These are phyloP conservation scores for Botrytis aclada DNA, from an alignment of 2,329 filamentous ascomycete species.

Conservation along the genomic window DNA sequence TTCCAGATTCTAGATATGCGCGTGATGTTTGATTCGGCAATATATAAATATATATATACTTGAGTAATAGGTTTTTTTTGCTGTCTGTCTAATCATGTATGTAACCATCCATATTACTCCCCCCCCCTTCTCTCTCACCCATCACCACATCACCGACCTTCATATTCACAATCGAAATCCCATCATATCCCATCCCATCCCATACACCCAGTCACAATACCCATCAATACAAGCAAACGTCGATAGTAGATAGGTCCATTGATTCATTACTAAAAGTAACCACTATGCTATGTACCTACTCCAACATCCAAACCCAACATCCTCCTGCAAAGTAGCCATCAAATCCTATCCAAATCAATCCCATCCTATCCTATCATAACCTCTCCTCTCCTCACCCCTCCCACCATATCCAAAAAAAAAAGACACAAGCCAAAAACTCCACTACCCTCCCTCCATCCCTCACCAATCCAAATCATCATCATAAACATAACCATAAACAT, in stretches of 20 bases:
- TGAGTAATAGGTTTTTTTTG: no score
- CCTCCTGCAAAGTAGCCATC: not conserved
- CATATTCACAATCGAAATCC: not conserved
- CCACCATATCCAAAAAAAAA: not conserved
- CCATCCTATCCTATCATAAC: not conserved
- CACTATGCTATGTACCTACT: not conserved
- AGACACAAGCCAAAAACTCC: not conserved
- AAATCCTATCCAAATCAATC: no score
- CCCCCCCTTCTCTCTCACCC: not conserved
- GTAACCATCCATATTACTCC: not conserved
- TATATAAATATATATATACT: no score
- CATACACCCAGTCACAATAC: not conserved
- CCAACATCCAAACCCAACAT: not conserved
- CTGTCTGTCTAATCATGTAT: not conserved
- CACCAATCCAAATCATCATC: constrained; percentile 1
- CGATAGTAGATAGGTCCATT: not conserved
- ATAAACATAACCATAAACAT: not conserved
- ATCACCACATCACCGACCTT: not conserved
- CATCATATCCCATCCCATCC: not conserved
- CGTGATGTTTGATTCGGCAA: no score
- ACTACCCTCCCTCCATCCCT: not conserved
- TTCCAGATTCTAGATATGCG: no score
- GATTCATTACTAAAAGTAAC: not conserved
- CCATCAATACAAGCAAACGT: not conserved
- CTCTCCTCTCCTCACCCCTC: not conserved